phyloP scores from a whole-genome alignment of 2,329 filamentous ascomycete species.

The Trematosphaeria pertusa region DNA sequence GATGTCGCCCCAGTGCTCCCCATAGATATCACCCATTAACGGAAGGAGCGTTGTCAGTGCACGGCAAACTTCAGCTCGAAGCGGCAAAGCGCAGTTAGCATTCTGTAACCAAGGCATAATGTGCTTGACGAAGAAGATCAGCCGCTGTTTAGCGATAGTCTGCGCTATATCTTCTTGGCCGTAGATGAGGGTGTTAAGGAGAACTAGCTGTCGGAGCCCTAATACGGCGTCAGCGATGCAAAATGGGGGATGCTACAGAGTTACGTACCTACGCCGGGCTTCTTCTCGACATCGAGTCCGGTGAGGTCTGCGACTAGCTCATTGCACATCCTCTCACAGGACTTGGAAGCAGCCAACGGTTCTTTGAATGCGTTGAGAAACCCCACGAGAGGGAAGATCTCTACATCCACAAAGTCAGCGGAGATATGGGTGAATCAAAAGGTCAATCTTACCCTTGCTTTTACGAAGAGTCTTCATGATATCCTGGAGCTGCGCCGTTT shows the following conservation, averaged over 20 bases:
- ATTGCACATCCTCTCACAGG: conserved; percentile 63
- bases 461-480: conserved; percentile 39
- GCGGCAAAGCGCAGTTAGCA: conserved; percentile 56
- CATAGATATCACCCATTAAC: conserved; percentile 81
- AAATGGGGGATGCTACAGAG: no score
- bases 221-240: no score
- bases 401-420: conserved; percentile 19
- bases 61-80: conserved; percentile 64
- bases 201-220: conserved; percentile 58
- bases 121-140: conserved; percentile 84
- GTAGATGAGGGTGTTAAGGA: conserved; percentile 62
- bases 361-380: conserved; percentile 58
- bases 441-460: conserved; percentile 22
- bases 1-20: conserved; percentile 77
- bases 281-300: conserved; percentile 55
- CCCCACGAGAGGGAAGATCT: conserved; percentile 56
- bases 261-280: conserved; percentile 50
- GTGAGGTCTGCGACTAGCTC: conserved; percentile 68
- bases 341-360: conserved; percentile 55
- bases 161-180: conserved; percentile 57
- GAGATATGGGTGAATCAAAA: not conserved
- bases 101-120: conserved; percentile 74
- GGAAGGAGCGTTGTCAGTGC: conserved; percentile 68
- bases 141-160: conserved; percentile 66
- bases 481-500: conserved; percentile 46